Conservation (phyloP, 73 alveolate genomes). For the Durusdinium trenchii region DNA sequence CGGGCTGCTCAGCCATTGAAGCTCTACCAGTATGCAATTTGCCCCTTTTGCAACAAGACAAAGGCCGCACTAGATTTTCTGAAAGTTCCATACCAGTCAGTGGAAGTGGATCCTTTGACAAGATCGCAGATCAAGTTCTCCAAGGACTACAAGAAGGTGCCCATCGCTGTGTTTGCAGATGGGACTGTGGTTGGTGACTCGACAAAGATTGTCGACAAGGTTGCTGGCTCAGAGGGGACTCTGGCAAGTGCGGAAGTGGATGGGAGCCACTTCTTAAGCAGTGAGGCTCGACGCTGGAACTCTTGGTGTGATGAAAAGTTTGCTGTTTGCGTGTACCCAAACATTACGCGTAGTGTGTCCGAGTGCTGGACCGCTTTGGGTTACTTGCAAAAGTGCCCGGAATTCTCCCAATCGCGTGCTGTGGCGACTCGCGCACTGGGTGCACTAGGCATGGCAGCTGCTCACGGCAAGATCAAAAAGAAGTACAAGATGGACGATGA, state of each 20-base stretch:
- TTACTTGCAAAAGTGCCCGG: slow-evolving; percentile 70
- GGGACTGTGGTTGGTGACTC: slow-evolving; percentile 86
- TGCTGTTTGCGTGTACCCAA: slow-evolving; percentile 86
- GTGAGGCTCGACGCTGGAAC: slow-evolving; percentile 75
- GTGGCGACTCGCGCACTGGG: slow-evolving; percentile 86
- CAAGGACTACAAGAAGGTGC: slow-evolving; percentile 93
- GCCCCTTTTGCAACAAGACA: slow-evolving; percentile 82
- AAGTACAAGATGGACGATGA: slow-evolving; percentile 68
- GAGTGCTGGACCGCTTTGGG: slow-evolving; percentile 86
- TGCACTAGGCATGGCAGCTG: slow-evolving; percentile 91
- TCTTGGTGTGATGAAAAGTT: slow-evolving; percentile 84
- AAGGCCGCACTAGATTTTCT: slow-evolving; percentile 87
- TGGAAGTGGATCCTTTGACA: slow-evolving; percentile 84
- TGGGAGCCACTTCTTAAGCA: slow-evolving; percentile 66
- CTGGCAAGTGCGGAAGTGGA: neutral
- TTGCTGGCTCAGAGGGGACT: slow-evolving; percentile 43
- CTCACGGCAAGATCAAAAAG: slow-evolving; percentile 88
- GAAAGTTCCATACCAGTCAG: slow-evolving; percentile 57
- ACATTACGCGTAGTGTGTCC: slow-evolving; percentile 72
- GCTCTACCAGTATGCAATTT: slow-evolving; percentile 71
- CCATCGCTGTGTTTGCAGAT: slow-evolving; percentile 57
- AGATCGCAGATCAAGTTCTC: slow-evolving; percentile 68
- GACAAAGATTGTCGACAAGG: slow-evolving; percentile 74
- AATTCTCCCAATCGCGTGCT: slow-evolving; percentile 76
- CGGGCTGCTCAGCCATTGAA: slow-evolving; percentile 84